phyloP scores from a whole-genome alignment of 345 rosid genomes.

The Nasturtium officinale region DNA sequence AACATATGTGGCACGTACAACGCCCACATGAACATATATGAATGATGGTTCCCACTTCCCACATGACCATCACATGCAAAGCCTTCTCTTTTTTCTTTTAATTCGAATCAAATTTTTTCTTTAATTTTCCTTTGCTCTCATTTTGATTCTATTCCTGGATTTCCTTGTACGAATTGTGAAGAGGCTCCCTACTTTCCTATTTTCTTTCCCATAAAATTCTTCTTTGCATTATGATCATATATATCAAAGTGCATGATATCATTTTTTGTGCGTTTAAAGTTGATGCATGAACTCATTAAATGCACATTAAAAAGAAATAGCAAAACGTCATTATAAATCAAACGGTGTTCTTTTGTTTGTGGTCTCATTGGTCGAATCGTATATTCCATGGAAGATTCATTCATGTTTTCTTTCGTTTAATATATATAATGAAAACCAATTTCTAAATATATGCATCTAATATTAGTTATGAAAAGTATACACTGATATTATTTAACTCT shows the following conservation, averaged over 20 bases:
- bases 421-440: too few relatives aligned
- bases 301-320: neutral
- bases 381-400: neutral
- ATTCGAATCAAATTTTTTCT: neutral
- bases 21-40: constrained; percentile 31
- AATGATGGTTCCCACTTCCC: constrained; percentile 39
- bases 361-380: neutral
- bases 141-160: constrained; percentile 34
- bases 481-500: neutral
- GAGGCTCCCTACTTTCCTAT: constrained; percentile 5
- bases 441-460: neutral
- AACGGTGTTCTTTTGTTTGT: neutral
- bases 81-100: neutral
- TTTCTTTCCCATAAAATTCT: constrained; percentile 6
- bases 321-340: neutral
- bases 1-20: constrained; percentile 30
- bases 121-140: constrained; percentile 22
- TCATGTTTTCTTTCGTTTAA: neutral
- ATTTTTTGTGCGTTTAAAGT: neutral
- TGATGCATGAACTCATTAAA: constrained; percentile 25
- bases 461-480: neutral
- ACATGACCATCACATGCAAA: constrained; percentile 42
- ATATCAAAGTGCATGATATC: constrained; percentile 26
- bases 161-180: constrained; percentile 22
- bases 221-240: constrained; percentile 3